A percentile compares a stretch with the other conserved stretches of the same genome.
These are phyloP conservation scores for Chloris gayana DNA, from an alignment of 176 grass and related monocot genomes.

Conservation along the genomic window DNA sequence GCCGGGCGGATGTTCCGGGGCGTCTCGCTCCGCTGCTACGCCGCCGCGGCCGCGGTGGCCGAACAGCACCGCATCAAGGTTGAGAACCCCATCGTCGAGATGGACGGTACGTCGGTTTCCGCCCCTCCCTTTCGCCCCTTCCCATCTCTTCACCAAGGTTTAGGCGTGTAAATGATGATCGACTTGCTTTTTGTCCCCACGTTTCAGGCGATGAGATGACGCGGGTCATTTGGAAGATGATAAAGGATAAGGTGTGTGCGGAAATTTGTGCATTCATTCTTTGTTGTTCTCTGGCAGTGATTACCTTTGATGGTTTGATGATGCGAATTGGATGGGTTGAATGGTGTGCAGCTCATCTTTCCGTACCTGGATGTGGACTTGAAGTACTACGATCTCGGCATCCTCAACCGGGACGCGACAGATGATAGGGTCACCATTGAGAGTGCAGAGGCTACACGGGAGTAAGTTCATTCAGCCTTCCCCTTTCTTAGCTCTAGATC, in stretches of 20 bases:
- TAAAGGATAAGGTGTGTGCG: conserved; percentile 85
- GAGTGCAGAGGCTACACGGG: conserved; percentile 82
- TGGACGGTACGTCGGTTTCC: conserved; percentile 68
- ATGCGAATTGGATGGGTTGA: background rate
- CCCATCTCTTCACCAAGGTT: background rate
- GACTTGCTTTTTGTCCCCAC: background rate
- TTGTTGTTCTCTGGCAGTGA: background rate
- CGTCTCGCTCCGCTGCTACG: conserved; percentile 65
- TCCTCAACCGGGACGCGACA: conserved; percentile 84
- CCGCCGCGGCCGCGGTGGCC: conserved; percentile 50
- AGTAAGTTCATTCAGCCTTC: conserved; percentile 54
- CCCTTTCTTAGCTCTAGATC: background rate
- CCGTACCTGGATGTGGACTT: conserved; percentile 90
- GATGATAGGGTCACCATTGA: conserved; percentile 88
- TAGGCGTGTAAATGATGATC: background rate
- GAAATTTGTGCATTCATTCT: background rate
- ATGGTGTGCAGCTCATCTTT: conserved; percentile 70
- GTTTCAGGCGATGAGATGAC: conserved; percentile 97
- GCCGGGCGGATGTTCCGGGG: conserved; percentile 10
- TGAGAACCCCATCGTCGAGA: conserved; percentile 95
- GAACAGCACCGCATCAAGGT: conserved; percentile 66
- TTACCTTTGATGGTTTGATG: background rate
- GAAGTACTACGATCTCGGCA: conserved; percentile 93
- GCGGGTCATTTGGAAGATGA: conserved; percentile 88
- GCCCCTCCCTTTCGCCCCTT: too few species aligned